Evolutionary conservation across 139 green algal species (phyloP), one percentile per base, ranked within the genome.

Genomic region (Limnomonas spitsbergensis): DNA sequence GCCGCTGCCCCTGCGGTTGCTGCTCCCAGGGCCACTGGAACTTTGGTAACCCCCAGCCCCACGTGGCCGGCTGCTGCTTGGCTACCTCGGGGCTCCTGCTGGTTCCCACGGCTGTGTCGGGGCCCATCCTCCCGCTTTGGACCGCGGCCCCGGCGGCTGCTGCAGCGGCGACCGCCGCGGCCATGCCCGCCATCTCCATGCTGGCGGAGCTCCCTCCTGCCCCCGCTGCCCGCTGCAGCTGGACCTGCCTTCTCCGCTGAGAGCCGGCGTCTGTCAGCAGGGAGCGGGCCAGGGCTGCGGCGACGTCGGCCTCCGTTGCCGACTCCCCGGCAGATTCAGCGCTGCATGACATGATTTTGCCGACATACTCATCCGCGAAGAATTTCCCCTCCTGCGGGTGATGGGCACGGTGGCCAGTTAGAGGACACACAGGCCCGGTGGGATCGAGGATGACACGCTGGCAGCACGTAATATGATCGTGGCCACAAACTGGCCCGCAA

Each of bases 231-330:
- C 29, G 56, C 24, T 70, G 56, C 27, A 14, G n/a, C 56, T 36
- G 27, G 6, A 36, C 56, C 29, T 70, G 56, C 29, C 29, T n/a
- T 32, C 35, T 27, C 29, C 35, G 7, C 68, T 29, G 35, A 26
- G 66, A 6, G 40, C 75, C 75, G 1, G 9, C 3, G 53, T 35
- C 14, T 39, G 75, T 79, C 20, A 7, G 1, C 9, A 90, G 85
- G 9, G 71, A 77, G 0, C 85, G 73, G 0, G 89, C 89, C 69
- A 91, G 83, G n/a, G 76, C 75, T 2, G 90, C 87, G 27, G 90
- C 90, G 20, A 85, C 77, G 78, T 94, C 90, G 14, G 90, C 89
- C 61, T 93, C 83, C 26, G 86, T 61, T 7, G 90, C 88, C 29
- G 85, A 84, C 32, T 79, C 78, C 2, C 77, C 61, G 1, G 83